Percentiles rank a stretch among this genome's conserved stretches.
Conservation (phyloP, 2,329 filamentous ascomycete genomes). For the Alternaria tenuissima region DNA sequence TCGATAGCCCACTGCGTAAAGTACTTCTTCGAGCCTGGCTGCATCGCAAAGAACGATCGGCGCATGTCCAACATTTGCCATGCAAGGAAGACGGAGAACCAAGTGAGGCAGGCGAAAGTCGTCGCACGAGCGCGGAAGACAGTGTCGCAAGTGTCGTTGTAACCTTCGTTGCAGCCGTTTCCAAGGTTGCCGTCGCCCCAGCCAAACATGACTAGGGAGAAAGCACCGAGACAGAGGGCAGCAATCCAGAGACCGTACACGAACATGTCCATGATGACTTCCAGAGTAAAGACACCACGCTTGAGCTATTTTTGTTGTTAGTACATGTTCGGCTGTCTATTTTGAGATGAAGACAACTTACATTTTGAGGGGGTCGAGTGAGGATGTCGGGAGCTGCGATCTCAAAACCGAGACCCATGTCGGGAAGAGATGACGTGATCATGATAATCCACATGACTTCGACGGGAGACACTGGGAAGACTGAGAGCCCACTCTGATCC, state of each 20-base stretch:
- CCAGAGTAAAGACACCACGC: slow-evolving; percentile 45
- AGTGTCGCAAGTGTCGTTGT: slow-evolving; percentile 36
- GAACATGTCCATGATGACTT: slow-evolving; percentile 48
- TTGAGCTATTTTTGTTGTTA: slow-evolving; percentile 27
- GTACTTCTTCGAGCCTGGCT: slow-evolving; percentile 67
- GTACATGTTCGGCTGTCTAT: slow-evolving; percentile 2
- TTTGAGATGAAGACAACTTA: slow-evolving; percentile 9
- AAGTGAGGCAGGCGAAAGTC: slow-evolving; percentile 76
- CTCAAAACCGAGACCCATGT: slow-evolving; percentile 48
- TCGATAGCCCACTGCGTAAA: slow-evolving; percentile 69
- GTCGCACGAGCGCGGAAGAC: slow-evolving; percentile 69
- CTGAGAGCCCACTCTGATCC: slow-evolving; percentile 42
- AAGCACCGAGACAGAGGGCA: slow-evolving; percentile 43
- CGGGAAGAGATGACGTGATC: slow-evolving; percentile 48
- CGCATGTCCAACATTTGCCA: slow-evolving; percentile 77
- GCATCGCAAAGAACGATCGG: slow-evolving; percentile 77
- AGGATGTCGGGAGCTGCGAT: slow-evolving; percentile 47
- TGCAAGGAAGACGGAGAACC: slow-evolving; percentile 77
- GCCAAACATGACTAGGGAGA: slow-evolving; percentile 47
- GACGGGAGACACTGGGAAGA: slow-evolving; percentile 49
- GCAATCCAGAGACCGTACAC: slow-evolving; percentile 48
- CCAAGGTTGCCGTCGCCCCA: slow-evolving; percentile 45
- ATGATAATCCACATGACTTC: slow-evolving; percentile 52
- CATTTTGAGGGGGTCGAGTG: slow-evolving; percentile 15
- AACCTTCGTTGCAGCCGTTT: slow-evolving; percentile 42